phyloP scores from a whole-genome alignment of 164 flowering plant genomes.

The Annona cherimola region DNA sequence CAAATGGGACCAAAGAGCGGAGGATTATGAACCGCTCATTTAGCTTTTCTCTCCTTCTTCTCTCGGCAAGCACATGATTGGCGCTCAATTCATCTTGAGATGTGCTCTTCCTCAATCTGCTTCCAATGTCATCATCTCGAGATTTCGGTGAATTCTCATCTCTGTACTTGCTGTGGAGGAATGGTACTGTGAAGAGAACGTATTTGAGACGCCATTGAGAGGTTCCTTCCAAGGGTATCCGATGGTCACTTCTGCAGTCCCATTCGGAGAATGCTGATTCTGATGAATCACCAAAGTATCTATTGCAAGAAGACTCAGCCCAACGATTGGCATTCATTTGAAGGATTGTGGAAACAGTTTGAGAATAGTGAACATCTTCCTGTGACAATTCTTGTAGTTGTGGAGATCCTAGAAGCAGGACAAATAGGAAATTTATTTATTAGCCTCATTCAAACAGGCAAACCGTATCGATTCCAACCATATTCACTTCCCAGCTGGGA shows the following conservation, averaged over 20 bases:
- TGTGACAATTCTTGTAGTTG: conserved; percentile 35
- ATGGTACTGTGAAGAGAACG: conserved; percentile 66
- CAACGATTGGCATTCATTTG: conserved; percentile 40
- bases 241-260: conserved; percentile 29
- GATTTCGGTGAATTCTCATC: conserved; percentile 40
- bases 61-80: conserved; percentile 14
- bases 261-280: conserved; percentile 62
- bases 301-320: conserved; percentile 28
- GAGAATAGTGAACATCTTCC: conserved; percentile 78
- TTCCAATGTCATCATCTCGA: conserved; percentile 20
- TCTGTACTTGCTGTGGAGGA: conserved; percentile 46
- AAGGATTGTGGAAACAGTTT: conserved; percentile 68
- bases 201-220: conserved; percentile 79
- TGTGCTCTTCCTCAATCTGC: conserved; percentile 27
- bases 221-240: conserved; percentile 21
- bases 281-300: conserved; percentile 25
- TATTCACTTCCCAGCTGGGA: no score
- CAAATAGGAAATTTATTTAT: no score
- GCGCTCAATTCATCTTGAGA: conserved; percentile 32
- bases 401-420: not conserved
- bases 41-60: conserved; percentile 21
- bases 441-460: no score
- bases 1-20: conserved; percentile 19
- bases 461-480: no score
- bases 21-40: conserved; percentile 19